phyloP scores from a whole-genome alignment of 306 rosid species.

The Casuarina cunninghamiana region DNA sequence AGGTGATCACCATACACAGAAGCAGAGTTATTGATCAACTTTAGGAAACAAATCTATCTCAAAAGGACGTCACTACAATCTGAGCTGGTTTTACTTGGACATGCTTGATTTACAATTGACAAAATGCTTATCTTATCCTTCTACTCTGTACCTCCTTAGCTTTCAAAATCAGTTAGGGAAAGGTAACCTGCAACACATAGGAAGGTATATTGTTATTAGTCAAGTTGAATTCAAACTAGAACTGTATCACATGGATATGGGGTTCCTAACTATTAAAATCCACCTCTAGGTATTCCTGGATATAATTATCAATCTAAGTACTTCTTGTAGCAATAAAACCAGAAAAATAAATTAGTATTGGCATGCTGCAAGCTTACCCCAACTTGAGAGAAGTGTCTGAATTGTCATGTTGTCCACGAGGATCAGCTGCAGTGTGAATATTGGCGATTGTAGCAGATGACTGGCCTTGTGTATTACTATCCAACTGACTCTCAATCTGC shows the following conservation, averaged over 20 bases:
- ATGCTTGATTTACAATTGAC: too few relatives aligned
- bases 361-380: conserved; percentile 35
- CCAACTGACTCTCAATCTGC: neutral
- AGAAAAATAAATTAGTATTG: neutral
- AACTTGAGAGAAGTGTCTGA: conserved; percentile 43
- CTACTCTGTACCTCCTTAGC: too few relatives aligned
- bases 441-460: conserved; percentile 25
- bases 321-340: too few relatives aligned
- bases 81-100: neutral
- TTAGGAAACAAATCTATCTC: neutral
- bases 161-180: too few relatives aligned
- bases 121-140: too few relatives aligned
- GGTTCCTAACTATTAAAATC: too few relatives aligned
- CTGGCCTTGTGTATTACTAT: conserved; percentile 31
- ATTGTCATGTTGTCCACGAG: conserved; percentile 16
- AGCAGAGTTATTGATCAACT: neutral
- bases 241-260: too few relatives aligned
- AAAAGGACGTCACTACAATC: neutral
- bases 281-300: too few relatives aligned
- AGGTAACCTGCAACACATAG: too few relatives aligned
- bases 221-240: too few relatives aligned
- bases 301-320: too few relatives aligned
- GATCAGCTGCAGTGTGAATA: conserved; percentile 26
- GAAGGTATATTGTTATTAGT: too few relatives aligned
- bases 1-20: neutral